phyloP scores from a whole-genome alignment of 2,329 filamentous ascomycete species.

The Corinectria fuckeliana region DNA sequence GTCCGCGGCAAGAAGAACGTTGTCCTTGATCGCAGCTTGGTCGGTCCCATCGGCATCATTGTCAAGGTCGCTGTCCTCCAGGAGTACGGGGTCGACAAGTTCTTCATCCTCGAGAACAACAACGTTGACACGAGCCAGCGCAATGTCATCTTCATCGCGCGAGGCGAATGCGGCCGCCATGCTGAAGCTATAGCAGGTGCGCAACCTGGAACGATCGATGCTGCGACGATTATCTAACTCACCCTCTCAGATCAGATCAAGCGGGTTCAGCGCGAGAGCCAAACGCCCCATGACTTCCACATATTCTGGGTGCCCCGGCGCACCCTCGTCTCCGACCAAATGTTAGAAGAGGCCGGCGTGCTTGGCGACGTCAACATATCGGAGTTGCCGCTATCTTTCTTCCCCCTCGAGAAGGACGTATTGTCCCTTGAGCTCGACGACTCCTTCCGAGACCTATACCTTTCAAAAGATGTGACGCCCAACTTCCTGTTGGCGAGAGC shows the following conservation, averaged over 20 bases:
- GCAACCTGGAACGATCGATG: conserved; percentile 34
- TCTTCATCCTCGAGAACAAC: conserved; percentile 94
- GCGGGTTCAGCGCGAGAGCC: conserved; percentile 83
- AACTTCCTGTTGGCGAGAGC: conserved; percentile 88
- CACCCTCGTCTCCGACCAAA: conserved; percentile 87
- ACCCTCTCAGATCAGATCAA: conserved; percentile 82
- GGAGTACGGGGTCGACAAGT: conserved; percentile 97
- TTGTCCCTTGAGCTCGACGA: conserved; percentile 90
- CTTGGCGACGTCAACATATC: conserved; percentile 89
- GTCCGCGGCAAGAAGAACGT: conserved; percentile 99
- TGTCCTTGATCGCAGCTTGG: conserved; percentile 88
- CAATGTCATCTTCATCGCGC: conserved; percentile 92
- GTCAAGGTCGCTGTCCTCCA: conserved; percentile 95
- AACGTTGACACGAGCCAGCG: conserved; percentile 94
- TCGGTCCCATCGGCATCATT: conserved; percentile 87
- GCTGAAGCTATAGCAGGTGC: conserved; percentile 88
- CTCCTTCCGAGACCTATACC: conserved; percentile 84
- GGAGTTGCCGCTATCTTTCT: conserved; percentile 87
- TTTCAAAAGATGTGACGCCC: conserved; percentile 90
- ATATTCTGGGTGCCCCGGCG: conserved; percentile 95
- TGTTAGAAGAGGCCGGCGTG: conserved; percentile 91
- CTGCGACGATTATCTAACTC: conserved; percentile 14
- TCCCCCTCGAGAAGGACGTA: conserved; percentile 89
- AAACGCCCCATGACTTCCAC: conserved; percentile 93
- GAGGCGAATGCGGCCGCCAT: conserved; percentile 86